Conservation (phyloP, 768 basidiomycete genomes). For the Serendipita indica region DNA sequence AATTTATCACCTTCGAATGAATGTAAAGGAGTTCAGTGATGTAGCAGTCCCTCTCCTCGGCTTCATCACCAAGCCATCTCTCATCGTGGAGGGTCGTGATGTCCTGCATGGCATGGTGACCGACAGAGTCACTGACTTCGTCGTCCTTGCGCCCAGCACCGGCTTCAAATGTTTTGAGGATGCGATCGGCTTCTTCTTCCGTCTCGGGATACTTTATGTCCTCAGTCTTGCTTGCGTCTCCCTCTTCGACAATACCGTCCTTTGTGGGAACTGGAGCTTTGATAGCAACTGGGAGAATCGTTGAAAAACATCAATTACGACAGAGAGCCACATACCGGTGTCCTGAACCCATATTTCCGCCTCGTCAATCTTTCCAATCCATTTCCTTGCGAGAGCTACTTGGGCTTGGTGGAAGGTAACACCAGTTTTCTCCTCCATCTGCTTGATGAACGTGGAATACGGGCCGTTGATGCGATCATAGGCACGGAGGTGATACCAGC, state of each 20-base stretch:
- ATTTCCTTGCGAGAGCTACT: conserved; percentile 65
- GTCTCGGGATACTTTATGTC: conserved; percentile 53
- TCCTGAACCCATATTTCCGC: neutral
- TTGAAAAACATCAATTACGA: conserved; percentile 21
- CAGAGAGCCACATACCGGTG: neutral
- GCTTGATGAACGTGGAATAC: conserved; percentile 36
- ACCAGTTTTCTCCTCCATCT: conserved; percentile 60
- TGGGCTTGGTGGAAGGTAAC: conserved; percentile 76
- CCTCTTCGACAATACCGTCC: conserved; percentile 38
- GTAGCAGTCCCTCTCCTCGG: conserved; percentile 69
- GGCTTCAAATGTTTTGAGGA: conserved; percentile 54
- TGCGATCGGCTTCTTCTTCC: conserved; percentile 50
- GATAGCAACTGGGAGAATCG: conserved; percentile 42
- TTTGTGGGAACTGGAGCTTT: conserved; percentile 37
- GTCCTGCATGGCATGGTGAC: conserved; percentile 64
- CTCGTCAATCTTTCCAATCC: conserved; percentile 31
- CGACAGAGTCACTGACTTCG: conserved; percentile 57
- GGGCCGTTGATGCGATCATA: conserved; percentile 87
- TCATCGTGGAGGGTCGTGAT: conserved; percentile 51
- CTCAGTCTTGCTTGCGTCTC: conserved; percentile 39
- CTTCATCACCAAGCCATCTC: conserved; percentile 67
- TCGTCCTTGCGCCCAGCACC: conserved; percentile 50
- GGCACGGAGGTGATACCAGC: conserved; percentile 81
- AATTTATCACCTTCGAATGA: conserved; percentile 47
- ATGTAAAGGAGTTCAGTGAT: conserved; percentile 72